Percentiles rank a stretch among this genome's conserved stretches.
These are phyloP conservation scores for Beauveria varroae DNA, from an alignment of 2,329 filamentous ascomycete genomes.

Conservation along the genomic window DNA sequence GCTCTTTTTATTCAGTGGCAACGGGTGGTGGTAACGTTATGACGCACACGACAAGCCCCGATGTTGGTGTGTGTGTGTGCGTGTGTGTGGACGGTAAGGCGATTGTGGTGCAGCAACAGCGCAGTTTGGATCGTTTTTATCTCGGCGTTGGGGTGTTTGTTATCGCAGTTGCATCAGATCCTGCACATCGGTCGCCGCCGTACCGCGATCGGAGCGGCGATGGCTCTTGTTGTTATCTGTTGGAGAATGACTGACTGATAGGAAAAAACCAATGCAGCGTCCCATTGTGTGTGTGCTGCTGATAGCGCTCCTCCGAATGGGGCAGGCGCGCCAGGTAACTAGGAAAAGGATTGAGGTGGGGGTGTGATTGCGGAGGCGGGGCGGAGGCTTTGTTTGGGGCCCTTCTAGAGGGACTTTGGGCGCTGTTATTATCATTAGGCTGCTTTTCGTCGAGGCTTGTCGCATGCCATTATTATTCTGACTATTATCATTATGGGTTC, in stretches of 20 bases:
- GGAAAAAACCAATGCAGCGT: background rate
- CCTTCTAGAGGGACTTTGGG: background rate
- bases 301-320: slow-evolving; percentile 2
- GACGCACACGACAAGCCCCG: slow-evolving; percentile 5
- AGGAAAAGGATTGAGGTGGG: background rate
- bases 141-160: background rate
- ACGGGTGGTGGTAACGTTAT: background rate
- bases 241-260: background rate
- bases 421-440: background rate
- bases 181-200: background rate
- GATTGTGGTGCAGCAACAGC: background rate
- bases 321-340: background rate
- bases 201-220: background rate
- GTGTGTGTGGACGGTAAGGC: background rate
- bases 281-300: background rate
- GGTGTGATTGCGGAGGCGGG: slow-evolving; percentile 2
- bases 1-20: background rate
- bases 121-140: no score
- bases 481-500: background rate
- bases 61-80: background rate
- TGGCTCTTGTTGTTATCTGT: background rate
- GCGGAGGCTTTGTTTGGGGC: background rate
- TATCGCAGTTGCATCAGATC: background rate
- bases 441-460: no score
- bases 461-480: background rate